Evolutionary conservation across 768 basidiomycete genomes (phyloP).

Genomic region (Panus rudis): DNA sequence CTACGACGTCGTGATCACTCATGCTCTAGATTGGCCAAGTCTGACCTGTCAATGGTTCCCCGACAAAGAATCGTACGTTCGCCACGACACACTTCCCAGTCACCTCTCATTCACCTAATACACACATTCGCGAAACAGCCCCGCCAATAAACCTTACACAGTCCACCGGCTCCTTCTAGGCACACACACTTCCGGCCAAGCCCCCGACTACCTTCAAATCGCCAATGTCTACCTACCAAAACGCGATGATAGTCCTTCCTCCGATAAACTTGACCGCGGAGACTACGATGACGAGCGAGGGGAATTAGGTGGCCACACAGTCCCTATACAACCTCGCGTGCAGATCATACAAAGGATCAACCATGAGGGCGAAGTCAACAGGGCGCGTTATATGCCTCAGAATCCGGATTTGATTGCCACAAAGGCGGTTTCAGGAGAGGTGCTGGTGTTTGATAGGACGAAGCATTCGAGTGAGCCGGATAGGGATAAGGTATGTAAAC

Average conservation of each 20-base stretch:
- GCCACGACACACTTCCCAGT: neutral
- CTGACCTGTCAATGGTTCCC: slow-evolving; percentile 99
- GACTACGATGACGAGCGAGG: slow-evolving; percentile 91
- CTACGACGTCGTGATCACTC: slow-evolving; percentile 95
- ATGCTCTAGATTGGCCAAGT: slow-evolving; percentile 97
- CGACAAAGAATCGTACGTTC: slow-evolving; percentile 82
- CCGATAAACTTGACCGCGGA: slow-evolving; percentile 69
- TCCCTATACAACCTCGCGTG: slow-evolving; percentile 79
- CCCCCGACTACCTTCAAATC: slow-evolving; percentile 93
- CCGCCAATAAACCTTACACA: slow-evolving; percentile 89
- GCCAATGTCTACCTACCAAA: slow-evolving; percentile 92
- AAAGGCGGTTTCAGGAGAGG: slow-evolving; percentile 86
- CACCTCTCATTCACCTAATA: neutral
- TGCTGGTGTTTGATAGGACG: slow-evolving; percentile 93
- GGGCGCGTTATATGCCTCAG: slow-evolving; percentile 98
- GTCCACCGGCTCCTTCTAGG: slow-evolving; percentile 91
- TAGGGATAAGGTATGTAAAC: slow-evolving; percentile 75
- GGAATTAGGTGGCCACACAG: slow-evolving; percentile 88
- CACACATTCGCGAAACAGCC: no score
- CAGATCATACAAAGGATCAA: slow-evolving; percentile 92
- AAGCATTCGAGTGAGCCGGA: slow-evolving; percentile 94
- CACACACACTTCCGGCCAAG: slow-evolving; percentile 94
- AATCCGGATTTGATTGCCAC: slow-evolving; percentile 97
- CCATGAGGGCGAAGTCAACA: slow-evolving; percentile 92
- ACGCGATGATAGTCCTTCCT: slow-evolving; percentile 56